Conservation (phyloP, 2,329 filamentous ascomycete species). For the Coleophoma crateriformis region DNA sequence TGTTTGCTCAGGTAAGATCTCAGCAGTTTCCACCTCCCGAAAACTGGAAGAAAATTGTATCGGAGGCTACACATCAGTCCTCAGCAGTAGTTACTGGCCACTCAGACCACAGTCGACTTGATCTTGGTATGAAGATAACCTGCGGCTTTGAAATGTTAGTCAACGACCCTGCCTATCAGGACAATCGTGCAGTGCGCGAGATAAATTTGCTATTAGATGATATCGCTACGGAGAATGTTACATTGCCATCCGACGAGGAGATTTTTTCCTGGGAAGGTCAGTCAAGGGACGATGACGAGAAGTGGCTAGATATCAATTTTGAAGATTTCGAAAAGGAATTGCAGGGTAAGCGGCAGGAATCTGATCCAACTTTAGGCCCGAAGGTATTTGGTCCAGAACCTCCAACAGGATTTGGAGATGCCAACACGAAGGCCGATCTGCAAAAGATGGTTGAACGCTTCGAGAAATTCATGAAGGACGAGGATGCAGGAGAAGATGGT, state of each 20-base stretch:
- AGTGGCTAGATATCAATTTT: conserved; percentile 90
- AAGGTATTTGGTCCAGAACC: conserved; percentile 4
- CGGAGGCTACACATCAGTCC: conserved; percentile 20
- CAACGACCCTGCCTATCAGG: conserved; percentile 58
- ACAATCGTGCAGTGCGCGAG: conserved; percentile 66
- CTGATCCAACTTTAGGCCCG: conserved; percentile 26
- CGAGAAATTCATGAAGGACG: conserved; percentile 84
- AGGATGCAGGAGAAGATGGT: conserved; percentile 74
- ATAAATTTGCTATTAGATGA: conserved; percentile 71
- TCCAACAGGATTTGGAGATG: conserved; percentile 55
- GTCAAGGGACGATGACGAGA: conserved; percentile 71
- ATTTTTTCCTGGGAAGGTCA: conserved; percentile 62
- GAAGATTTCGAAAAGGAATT: conserved; percentile 83
- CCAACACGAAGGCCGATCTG: conserved; percentile 66
- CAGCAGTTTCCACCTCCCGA: conserved; percentile 71
- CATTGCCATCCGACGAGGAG: conserved; percentile 67
- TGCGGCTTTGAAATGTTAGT: conserved; percentile 89
- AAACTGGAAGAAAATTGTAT: conserved; percentile 37
- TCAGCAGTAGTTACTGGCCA: conserved; percentile 17
- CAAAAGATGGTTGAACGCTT: conserved; percentile 93
- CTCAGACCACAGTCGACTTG: conserved; percentile 30
- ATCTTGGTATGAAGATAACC: conserved; percentile 83
- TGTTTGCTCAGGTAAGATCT: conserved; percentile 85
- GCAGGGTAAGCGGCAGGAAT: conserved; percentile 38
- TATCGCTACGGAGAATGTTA: conserved; percentile 41